Evolutionary conservation across 1,284 basidiomycete genomes (phyloP).

Genomic region (Trichosporon ovoides): DNA sequence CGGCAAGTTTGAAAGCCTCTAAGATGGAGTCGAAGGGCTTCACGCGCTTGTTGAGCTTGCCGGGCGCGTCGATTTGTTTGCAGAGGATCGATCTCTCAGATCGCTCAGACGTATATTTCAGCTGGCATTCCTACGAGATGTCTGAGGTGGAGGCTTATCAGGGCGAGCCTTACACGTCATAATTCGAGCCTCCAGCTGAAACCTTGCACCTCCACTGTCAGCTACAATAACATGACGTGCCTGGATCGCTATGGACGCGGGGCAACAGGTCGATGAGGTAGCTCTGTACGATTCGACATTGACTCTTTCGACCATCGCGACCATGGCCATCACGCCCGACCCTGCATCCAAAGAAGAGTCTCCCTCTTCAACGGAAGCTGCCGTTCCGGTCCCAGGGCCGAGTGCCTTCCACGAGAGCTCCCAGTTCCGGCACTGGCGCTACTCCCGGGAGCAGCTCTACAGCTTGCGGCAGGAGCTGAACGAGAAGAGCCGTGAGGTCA

Average conservation of each 20-base stretch:
- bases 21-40: background rate
- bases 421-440: constrained; percentile 83
- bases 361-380: background rate
- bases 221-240: constrained; percentile 3
- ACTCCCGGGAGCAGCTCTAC: constrained; percentile 62
- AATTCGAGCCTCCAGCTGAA: background rate
- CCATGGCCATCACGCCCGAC: background rate
- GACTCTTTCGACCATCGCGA: background rate
- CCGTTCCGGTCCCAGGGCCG: constrained; percentile 15
- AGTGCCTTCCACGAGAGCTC: constrained; percentile 72
- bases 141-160: constrained; percentile 6
- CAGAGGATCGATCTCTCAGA: background rate
- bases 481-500: constrained; percentile 64
- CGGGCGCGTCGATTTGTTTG: background rate
- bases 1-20: constrained; percentile 9
- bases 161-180: background rate
- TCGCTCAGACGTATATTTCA: constrained; percentile 1
- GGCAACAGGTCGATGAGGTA: background rate
- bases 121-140: background rate
- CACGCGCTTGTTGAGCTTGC: background rate
- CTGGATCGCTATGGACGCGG: background rate
- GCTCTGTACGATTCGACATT: background rate
- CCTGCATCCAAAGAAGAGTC: background rate
- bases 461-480: constrained; percentile 64
- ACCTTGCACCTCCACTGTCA: background rate